phyloP scores from a whole-genome alignment of 2,329 filamentous ascomycete species.

The Diaporthe eres region DNA sequence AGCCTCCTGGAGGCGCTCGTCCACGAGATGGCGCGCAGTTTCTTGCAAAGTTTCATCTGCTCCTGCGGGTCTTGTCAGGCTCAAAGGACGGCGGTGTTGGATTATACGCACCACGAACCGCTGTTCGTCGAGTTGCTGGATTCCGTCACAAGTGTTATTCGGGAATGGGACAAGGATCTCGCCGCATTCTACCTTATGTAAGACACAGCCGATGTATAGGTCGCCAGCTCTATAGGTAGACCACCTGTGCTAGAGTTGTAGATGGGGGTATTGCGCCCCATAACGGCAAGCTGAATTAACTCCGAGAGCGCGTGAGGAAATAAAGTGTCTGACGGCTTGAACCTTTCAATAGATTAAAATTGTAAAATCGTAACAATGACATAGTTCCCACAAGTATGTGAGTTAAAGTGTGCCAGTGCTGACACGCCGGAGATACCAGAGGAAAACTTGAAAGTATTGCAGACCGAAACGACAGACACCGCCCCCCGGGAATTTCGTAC shows the following conservation, averaged over 20 bases:
- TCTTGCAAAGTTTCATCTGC: background rate
- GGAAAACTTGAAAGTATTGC: background rate
- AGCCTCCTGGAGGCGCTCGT: background rate
- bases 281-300: background rate
- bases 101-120: background rate
- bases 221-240: background rate
- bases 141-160: background rate
- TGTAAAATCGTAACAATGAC: conserved; percentile 1
- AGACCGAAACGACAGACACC: conserved; percentile 18
- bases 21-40: background rate
- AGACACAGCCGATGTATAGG: background rate
- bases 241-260: no score
- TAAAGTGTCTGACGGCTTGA: background rate
- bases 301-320: no score
- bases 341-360: conserved; percentile 1
- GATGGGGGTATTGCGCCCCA: background rate
- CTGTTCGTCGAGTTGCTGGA: background rate
- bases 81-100: background rate
- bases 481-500: background rate
- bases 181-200: background rate
- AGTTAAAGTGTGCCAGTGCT: background rate
- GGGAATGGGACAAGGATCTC: background rate
- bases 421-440: conserved; percentile 1
- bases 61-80: background rate
- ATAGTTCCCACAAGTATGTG: background rate